Evolutionary conservation across 2,329 filamentous ascomycete genomes (phyloP).

Genomic region (Talaromyces piceae): DNA sequence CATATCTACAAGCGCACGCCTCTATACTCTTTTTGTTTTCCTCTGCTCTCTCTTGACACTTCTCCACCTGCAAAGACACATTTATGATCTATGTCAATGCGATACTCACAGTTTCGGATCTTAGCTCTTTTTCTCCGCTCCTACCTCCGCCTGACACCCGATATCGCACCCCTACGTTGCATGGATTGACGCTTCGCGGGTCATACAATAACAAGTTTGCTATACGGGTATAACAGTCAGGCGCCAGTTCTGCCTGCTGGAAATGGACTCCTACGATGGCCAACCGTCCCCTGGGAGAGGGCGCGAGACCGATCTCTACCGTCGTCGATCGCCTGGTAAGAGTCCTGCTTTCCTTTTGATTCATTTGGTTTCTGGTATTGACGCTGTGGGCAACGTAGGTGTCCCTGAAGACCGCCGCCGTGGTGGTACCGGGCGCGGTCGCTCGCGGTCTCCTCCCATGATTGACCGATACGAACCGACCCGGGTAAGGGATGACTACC

Average conservation of each 20-base stretch:
- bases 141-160: constrained; percentile 2
- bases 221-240: background rate
- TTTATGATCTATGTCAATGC: constrained; percentile 16
- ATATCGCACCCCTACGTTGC: background rate
- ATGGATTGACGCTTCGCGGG: background rate
- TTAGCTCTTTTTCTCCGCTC: constrained; percentile 26
- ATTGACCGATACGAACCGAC: constrained; percentile 59
- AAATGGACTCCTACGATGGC: constrained; percentile 43
- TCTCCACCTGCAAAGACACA: background rate
- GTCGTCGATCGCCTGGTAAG: constrained; percentile 42
- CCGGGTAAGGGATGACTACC: constrained; percentile 53
- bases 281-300: constrained; percentile 38
- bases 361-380: background rate
- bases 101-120: constrained; percentile 30
- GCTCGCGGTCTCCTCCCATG: constrained; percentile 54
- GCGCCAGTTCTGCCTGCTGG: background rate
- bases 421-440: constrained; percentile 30
- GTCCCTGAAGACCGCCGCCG: constrained; percentile 38
- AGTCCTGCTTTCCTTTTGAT: background rate
- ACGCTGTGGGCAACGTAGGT: background rate
- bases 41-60: background rate
- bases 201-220: background rate
- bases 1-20: constrained; percentile 4
- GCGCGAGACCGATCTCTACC: constrained; percentile 37
- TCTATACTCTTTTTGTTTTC: constrained; percentile 8